A percentile compares a stretch with the other conserved stretches of the same genome.
These are phyloP conservation scores for Penicillium palitans DNA, from an alignment of 2,329 filamentous ascomycete genomes.

Conservation along the genomic window DNA sequence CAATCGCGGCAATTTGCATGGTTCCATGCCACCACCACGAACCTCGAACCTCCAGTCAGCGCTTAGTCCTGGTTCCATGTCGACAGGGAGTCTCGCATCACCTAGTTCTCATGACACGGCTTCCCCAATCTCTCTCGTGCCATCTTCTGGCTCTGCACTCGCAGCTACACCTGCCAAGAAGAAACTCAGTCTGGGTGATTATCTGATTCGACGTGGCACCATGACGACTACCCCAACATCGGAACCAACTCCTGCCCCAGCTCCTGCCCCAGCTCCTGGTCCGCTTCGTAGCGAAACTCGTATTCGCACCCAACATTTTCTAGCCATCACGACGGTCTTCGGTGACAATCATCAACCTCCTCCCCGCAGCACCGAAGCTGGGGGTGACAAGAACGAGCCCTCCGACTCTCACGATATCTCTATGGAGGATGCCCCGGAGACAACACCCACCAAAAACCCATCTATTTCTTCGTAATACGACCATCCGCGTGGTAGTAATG, in stretches of 20 bases:
- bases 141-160: constrained; percentile 32
- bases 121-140: constrained; percentile 22
- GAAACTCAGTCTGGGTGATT: constrained; percentile 53
- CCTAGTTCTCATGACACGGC: constrained; percentile 30
- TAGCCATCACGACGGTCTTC: constrained; percentile 3
- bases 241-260: constrained; percentile 29
- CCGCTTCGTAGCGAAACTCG: not conserved
- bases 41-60: constrained; percentile 23
- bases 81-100: constrained; percentile 33
- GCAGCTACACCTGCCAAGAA: constrained; percentile 53
- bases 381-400: constrained; percentile 19
- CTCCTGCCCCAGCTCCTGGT: not conserved
- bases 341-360: constrained; percentile 4
- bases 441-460: constrained; percentile 26
- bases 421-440: constrained; percentile 35
- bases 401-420: constrained; percentile 29
- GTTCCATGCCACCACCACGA: constrained; percentile 31
- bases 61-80: constrained; percentile 32
- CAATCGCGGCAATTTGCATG: constrained; percentile 26
- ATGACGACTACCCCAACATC: constrained; percentile 40
- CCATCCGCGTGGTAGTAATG: constrained; percentile 14
- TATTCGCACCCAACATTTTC: not conserved
- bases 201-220: constrained; percentile 46
- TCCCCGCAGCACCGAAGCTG: not conserved
- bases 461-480: constrained; percentile 29